phyloP scores from a whole-genome alignment of 129 eudicot species.

The Flaveria brownii region DNA sequence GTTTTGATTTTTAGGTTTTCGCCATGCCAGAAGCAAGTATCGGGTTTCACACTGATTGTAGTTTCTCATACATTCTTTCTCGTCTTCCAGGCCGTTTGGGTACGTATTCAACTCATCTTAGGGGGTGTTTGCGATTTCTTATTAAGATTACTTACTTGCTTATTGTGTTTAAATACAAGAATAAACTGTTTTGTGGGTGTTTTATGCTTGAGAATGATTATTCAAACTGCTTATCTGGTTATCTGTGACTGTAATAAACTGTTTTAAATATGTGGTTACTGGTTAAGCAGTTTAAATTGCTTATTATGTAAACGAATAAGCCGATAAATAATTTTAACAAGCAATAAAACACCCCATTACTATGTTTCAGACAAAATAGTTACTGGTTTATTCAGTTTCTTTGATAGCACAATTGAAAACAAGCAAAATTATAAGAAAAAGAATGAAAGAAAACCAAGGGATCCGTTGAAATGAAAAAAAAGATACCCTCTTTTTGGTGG shows the following conservation, averaged over 20 bases:
- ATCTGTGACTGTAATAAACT: background rate
- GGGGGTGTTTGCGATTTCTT: background rate
- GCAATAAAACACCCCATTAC: background rate
- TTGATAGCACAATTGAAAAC: background rate
- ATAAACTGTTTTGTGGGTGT: background rate
- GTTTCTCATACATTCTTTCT: conserved; percentile 88
- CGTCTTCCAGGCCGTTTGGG: conserved; percentile 90
- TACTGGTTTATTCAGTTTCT: background rate
- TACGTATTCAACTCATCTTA: conserved; percentile 28
- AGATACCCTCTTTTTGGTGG: background rate
- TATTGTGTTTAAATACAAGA: conserved; percentile 1
- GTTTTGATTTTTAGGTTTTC: conserved; percentile 51
- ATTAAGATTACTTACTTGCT: background rate
- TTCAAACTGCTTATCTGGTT: background rate
- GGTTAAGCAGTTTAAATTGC: background rate
- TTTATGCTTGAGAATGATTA: background rate
- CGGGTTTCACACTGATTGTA: conserved; percentile 93
- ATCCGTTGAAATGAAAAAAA: background rate
- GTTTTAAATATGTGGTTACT: background rate
- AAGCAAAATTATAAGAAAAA: background rate
- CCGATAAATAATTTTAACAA: background rate
- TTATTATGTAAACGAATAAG: background rate
- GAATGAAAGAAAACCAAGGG: background rate
- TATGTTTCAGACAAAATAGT: background rate
- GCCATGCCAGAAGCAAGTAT: conserved; percentile 94